Conservation (phyloP, 495 filamentous ascomycete genomes). For the Penicillium argentinense region DNA sequence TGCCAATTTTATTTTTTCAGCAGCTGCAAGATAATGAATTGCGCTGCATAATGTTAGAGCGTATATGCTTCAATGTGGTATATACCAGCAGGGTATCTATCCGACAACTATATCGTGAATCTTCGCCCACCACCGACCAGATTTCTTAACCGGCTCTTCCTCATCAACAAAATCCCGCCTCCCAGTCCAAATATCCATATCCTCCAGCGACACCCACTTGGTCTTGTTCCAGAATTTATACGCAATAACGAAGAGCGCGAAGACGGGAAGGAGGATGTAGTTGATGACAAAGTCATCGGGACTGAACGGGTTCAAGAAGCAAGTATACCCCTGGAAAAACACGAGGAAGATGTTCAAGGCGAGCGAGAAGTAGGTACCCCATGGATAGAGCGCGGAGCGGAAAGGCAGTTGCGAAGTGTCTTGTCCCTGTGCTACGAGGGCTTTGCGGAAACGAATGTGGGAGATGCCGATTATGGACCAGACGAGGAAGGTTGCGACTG, state of each 20-base stretch:
- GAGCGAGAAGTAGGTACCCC: slow-evolving; percentile 61
- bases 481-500: slow-evolving; percentile 65
- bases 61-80: no score
- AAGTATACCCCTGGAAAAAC: slow-evolving; percentile 62
- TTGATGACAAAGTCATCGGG: slow-evolving; percentile 62
- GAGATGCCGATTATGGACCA: slow-evolving; percentile 65
- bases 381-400: slow-evolving; percentile 59
- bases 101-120: slow-evolving; percentile 27
- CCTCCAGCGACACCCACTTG: slow-evolving; percentile 45
- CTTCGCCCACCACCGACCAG: slow-evolving; percentile 15
- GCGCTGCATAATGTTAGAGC: no score
- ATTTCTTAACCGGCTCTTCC: slow-evolving; percentile 9
- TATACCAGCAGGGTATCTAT: slow-evolving; percentile 4
- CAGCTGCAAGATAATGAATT: no score
- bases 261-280: slow-evolving; percentile 68
- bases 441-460: slow-evolving; percentile 66
- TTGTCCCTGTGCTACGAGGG: slow-evolving; percentile 57
- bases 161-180: slow-evolving; percentile 38
- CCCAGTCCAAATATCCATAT: slow-evolving; percentile 62
- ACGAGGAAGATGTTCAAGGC: slow-evolving; percentile 61
- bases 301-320: slow-evolving; percentile 55
- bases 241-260: slow-evolving; percentile 54
- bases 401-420: slow-evolving; percentile 54
- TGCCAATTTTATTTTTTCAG: no score
- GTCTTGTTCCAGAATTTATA: slow-evolving; percentile 64